phyloP scores from a whole-genome alignment of 2,329 filamentous ascomycete genomes.

The Elsinoe australis region DNA sequence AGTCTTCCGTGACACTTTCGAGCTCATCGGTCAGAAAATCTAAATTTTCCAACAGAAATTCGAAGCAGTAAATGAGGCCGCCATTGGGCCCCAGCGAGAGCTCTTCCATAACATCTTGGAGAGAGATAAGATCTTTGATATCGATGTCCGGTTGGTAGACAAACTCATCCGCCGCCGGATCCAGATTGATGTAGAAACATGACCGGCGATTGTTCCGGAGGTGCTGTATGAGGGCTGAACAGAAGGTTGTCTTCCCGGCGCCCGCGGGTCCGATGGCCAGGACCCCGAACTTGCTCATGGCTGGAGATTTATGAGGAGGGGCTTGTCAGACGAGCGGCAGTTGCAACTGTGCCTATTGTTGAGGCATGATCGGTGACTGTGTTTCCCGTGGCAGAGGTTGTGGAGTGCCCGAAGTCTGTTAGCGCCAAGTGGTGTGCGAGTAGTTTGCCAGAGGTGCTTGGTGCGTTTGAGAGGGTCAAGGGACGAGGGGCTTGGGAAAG shows the following conservation, averaged over 20 bases:
- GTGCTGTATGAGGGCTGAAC: slow-evolving; percentile 84
- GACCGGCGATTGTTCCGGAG: slow-evolving; percentile 85
- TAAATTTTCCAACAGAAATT: slow-evolving; percentile 89
- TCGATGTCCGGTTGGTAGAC: slow-evolving; percentile 87
- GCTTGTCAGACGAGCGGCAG: not conserved
- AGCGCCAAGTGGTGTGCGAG: slow-evolving; percentile 5
- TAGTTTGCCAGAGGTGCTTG: too few species aligned
- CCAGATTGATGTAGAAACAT: slow-evolving; percentile 96
- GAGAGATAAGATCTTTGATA: slow-evolving; percentile 87
- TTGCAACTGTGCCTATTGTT: slow-evolving; percentile 37
- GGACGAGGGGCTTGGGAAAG: too few species aligned
- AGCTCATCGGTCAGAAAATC: slow-evolving; percentile 83
- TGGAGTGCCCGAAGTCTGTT: slow-evolving; percentile 12
- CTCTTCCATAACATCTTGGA: slow-evolving; percentile 96
- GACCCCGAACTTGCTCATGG: slow-evolving; percentile 68
- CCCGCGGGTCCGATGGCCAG: slow-evolving; percentile 95
- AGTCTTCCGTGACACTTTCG: slow-evolving; percentile 82
- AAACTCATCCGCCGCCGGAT: slow-evolving; percentile 90
- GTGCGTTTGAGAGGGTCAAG: slow-evolving; percentile 9
- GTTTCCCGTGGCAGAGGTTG: slow-evolving; percentile 10
- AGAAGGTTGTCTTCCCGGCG: slow-evolving; percentile 95
- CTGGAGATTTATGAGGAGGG: slow-evolving; percentile 1
- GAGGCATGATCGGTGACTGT: slow-evolving; percentile 12
- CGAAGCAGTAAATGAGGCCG: slow-evolving; percentile 91
- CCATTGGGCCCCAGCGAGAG: slow-evolving; percentile 85